Evolutionary conservation across 345 rosid genomes (phyloP), one percentile per base, ranked within the genome.

Genomic region (Stellera chamaejasme): DNA sequence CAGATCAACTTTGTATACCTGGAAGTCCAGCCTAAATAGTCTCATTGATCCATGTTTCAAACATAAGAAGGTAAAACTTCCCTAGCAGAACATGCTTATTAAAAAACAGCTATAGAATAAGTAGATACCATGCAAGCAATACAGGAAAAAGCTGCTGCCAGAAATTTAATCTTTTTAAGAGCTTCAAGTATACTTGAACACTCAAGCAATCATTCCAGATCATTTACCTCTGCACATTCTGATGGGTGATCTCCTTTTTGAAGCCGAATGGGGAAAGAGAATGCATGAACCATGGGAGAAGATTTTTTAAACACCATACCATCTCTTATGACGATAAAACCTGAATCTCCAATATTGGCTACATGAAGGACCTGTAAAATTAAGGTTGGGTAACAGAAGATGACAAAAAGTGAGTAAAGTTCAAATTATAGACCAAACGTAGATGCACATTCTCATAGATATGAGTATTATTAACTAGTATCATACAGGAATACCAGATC

Each of bases 341-440:
- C 87, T 0, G 97, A 77, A 71, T 90, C 85, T 68, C 97, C 92
- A 15, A 84, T 73, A 75, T 75, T 79, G 52, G 85, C 95, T 63
- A 82, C 78, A 64, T 61, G 78, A 55, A 86, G 79, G 71, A 63
- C 83, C 95, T 90, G 82, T 54, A 28, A 58, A 65, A 50, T 43
- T 12, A 52, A 36, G 39, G 23, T 19, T 19, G 23, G 1, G 23
- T 0, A 19, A 32, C 39, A 32, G 39, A 32, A 32, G 3, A 32
- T 32, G 39, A 32, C 39, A 32, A 8, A 32, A 5, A 32, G 39
- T 32, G 39, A 32, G 5, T 2, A 32, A 19, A 32, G 7, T 32
- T 32, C 39, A 8, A 2, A 32, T 4, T 2, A 8, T 32, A 32
- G 1, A 32, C 39, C 39, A 32, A 32, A 32, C 5, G 3, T 32